Percentiles rank a stretch among this genome's conserved stretches.
phyloP scores from a whole-genome alignment of 306 rosid genomes.

The Dryas drummondii region DNA sequence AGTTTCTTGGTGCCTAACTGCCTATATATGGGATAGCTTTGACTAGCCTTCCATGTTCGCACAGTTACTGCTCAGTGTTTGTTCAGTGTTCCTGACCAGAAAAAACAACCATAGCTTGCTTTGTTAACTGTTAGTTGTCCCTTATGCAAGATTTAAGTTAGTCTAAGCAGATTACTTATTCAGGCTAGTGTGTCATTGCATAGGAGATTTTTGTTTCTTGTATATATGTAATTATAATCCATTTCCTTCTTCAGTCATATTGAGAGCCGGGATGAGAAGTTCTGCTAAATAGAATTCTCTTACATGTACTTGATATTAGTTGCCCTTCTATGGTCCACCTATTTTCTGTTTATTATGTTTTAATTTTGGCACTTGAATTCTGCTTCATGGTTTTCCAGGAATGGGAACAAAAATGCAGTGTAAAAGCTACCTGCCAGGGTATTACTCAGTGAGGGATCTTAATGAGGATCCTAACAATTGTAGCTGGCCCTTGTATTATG shows the following conservation, averaged over 20 bases:
- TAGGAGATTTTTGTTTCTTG: not conserved
- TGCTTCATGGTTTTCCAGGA: conserved; percentile 50
- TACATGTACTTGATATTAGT: not conserved
- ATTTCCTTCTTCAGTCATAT: not conserved
- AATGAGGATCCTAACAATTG: conserved; percentile 90
- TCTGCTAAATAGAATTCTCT: not conserved
- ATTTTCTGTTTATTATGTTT: not conserved
- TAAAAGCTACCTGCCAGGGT: conserved; percentile 62
- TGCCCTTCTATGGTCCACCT: not conserved
- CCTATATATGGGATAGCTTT: no score
- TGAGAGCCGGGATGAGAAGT: not conserved
- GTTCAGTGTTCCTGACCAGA: no score
- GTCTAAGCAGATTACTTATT: not conserved
- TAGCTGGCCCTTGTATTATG: conserved; percentile 74
- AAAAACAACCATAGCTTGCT: no score
- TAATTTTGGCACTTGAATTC: conserved; percentile 12
- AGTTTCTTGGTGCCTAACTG: no score
- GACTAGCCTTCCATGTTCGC: no score
- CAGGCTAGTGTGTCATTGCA: not conserved
- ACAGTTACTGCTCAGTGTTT: no score
- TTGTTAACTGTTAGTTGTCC: no score
- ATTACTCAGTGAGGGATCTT: conserved; percentile 90
- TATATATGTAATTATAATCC: not conserved
- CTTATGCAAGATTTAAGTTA: not conserved
- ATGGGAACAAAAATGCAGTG: conserved; percentile 97